A percentile compares a stretch with the other conserved stretches of the same genome.
phyloP scores from a whole-genome alignment of 1,284 basidiomycete genomes.

The Hymenochaete sp. region DNA sequence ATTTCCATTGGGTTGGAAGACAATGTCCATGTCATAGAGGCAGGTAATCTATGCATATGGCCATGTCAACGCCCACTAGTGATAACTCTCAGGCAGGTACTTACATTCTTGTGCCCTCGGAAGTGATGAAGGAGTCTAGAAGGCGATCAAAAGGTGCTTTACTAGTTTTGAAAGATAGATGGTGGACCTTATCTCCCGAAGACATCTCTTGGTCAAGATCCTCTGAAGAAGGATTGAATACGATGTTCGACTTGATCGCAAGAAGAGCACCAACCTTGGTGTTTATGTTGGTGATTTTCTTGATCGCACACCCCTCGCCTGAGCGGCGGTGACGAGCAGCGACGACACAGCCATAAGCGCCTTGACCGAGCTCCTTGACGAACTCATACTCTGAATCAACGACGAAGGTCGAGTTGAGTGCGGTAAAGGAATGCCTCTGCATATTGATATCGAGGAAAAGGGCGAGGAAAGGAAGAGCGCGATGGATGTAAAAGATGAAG shows the following conservation, averaged over 20 bases:
- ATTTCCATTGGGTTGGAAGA: slow-evolving; percentile 79
- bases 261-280: slow-evolving; percentile 56
- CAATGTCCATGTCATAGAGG: slow-evolving; percentile 95
- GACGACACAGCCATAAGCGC: slow-evolving; percentile 89
- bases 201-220: slow-evolving; percentile 90
- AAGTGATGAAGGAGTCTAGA: slow-evolving; percentile 85
- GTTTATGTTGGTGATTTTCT: slow-evolving; percentile 97
- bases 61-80: slow-evolving; percentile 11
- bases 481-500: background rate
- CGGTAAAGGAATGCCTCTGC: slow-evolving; percentile 68
- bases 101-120: slow-evolving; percentile 94
- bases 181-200: slow-evolving; percentile 83
- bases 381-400: slow-evolving; percentile 90
- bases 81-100: background rate
- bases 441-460: slow-evolving; percentile 19
- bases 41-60: slow-evolving; percentile 62
- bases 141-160: background rate
- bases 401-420: slow-evolving; percentile 75
- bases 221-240: slow-evolving; percentile 38
- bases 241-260: background rate
- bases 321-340: slow-evolving; percentile 77
- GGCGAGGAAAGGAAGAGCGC: background rate
- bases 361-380: slow-evolving; percentile 93
- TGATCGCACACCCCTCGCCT: slow-evolving; percentile 88
- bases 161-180: background rate